Base-by-base conservation (phyloP, 1,139 yeast genomes). In the Hansenula sp. region DNA sequence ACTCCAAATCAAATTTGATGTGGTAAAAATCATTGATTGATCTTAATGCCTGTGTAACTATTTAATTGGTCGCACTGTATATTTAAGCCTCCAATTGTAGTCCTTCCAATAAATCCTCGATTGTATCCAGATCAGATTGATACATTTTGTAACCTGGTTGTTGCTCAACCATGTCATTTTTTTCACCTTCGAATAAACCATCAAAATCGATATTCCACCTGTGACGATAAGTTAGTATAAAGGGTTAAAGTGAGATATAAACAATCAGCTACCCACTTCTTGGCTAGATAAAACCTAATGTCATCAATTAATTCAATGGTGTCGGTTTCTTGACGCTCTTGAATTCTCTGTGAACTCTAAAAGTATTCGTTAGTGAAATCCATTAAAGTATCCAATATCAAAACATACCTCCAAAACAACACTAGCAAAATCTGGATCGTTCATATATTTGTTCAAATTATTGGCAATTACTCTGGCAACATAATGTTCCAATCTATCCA, bases 271-370 rank as follows among this genome's bases (percentile, higher is more conserved):
- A 62, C 62, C 45, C 75, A 74, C 51, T 76, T 78, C 55, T 74
- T 72, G 3, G 74, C 64, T 44, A 86, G 61, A 52, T 81, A 84
- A 60, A 74, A 86, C 48, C 91, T 68, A 11, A 86, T 81, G 63
- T 86, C 95, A 63, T 86, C 95, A 34, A 86, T 68, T 51, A 86
- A 66, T 56, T 86, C 95, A 59, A 86, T 83, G 1, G 94, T 83
- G 63, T 86, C 95, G 0, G 87, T 82, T 47, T 79, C 86, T 54
- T 86, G 82, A 59, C 94, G 72, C 16, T 64, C 66, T 19, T 71
- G 59, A 45, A 86, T 84, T 53, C 89, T 67, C 12, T 60, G 56
- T 0, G 94, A 85, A 57, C 85, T 76, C 71, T 36, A 9, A 21
- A 32, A 18, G 13, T 21, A 24, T 17, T 7, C 7, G 11, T 25